Conservation (phyloP, 208 protist genomes). For the Trypanosoma caninum region DNA sequence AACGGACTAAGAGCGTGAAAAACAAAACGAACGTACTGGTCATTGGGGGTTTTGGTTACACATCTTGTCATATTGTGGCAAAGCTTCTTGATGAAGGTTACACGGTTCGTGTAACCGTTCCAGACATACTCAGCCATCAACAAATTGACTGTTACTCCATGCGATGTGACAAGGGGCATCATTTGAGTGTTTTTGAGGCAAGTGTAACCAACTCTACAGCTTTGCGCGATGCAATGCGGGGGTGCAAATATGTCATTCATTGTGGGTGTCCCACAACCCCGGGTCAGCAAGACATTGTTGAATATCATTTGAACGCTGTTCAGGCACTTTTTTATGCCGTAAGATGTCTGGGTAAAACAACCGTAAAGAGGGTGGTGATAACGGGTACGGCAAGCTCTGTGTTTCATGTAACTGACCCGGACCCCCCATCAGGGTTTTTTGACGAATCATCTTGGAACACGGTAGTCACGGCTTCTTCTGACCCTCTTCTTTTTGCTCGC, state of each 20-base stretch:
- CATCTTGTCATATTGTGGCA: constrained; percentile 77
- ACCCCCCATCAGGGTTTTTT: constrained; percentile 60
- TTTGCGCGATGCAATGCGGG: constrained; percentile 70
- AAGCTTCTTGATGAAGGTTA: constrained; percentile 86
- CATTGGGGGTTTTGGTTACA: constrained; percentile 83
- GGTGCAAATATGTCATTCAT: constrained; percentile 87
- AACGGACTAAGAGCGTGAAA: constrained; percentile 57
- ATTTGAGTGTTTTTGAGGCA: constrained; percentile 59
- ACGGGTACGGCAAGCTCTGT: constrained; percentile 79
- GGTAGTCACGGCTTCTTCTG: constrained; percentile 47
- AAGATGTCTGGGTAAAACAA: constrained; percentile 64
- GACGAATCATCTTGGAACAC: constrained; percentile 86
- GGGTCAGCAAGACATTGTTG: constrained; percentile 42
- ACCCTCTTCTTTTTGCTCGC: constrained; percentile 77
- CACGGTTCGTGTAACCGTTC: constrained; percentile 76
- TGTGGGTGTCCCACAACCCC: constrained; percentile 63
- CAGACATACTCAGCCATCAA: constrained; percentile 46
- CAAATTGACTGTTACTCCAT: constrained; percentile 71
- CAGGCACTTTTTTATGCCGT: constrained; percentile 88
- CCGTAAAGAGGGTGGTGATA: constrained; percentile 84
- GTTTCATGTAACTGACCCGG: constrained; percentile 65
- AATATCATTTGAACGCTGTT: constrained; percentile 63
- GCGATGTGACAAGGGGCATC: constrained; percentile 47
- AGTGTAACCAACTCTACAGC: constrained; percentile 76
- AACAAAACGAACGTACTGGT: constrained; percentile 85